phyloP scores from a whole-genome alignment of 345 rosid genomes.

The Camelina neglecta region DNA sequence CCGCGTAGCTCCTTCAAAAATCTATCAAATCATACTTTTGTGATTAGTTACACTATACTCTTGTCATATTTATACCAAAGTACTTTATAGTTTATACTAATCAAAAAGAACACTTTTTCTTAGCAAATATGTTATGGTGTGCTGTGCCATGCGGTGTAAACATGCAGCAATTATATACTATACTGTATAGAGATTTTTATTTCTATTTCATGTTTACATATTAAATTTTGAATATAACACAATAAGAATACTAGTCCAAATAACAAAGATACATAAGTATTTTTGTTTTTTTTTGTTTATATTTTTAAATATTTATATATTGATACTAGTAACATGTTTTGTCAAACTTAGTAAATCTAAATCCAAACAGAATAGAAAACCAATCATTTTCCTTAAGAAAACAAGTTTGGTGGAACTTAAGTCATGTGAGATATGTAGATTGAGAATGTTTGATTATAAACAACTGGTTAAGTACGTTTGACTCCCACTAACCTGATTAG shows the following conservation, averaged over 20 bases:
- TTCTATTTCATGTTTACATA: too few species aligned
- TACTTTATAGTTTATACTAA: neutral
- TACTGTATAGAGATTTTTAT: too few species aligned
- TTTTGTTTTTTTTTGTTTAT: too few species aligned
- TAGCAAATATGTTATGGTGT: neutral
- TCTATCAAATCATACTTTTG: slow-evolving; percentile 36
- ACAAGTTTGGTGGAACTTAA: neutral
- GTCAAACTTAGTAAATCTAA: neutral
- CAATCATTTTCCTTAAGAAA: too few species aligned
- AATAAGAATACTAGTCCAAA: too few species aligned
- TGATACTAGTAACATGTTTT: neutral
- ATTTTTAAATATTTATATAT: too few species aligned
- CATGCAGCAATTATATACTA: neutral
- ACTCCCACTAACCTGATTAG: neutral
- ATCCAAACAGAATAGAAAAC: neutral
- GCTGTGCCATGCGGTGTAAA: slow-evolving; percentile 1
- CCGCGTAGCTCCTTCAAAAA: neutral
- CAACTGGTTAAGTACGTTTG: neutral
- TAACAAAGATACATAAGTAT: too few species aligned
- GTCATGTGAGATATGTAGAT: neutral
- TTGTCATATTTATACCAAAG: neutral
- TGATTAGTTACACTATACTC: slow-evolving; percentile 13
- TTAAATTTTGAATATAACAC: too few species aligned
- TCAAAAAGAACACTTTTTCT: neutral
- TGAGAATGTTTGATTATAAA: slow-evolving; percentile 10